Conservation (phyloP, 495 filamentous ascomycete species). For the Penicillium bovifimosum region DNA sequence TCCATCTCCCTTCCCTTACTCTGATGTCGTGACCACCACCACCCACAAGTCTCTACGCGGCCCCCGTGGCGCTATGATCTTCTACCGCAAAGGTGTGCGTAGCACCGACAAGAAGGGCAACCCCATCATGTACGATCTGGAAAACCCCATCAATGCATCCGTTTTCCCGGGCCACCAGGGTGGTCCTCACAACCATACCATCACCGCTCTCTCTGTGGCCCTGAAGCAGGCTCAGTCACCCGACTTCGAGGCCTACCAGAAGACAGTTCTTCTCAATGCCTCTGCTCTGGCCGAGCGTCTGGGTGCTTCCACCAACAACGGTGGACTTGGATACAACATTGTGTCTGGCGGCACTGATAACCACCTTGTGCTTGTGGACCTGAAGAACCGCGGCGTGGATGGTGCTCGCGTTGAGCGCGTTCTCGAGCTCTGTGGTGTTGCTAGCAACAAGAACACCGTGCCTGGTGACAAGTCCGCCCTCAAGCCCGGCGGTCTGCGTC, state of each 20-base stretch:
- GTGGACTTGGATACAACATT: constrained; percentile 80
- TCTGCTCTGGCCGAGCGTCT: constrained; percentile 75
- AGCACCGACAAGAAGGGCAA: constrained; percentile 83
- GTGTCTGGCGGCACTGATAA: constrained; percentile 95
- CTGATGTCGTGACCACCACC: constrained; percentile 96
- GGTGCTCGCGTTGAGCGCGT: constrained; percentile 92
- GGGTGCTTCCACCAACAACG: constrained; percentile 63
- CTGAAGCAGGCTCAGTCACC: constrained; percentile 83
- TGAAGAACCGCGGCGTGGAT: constrained; percentile 85
- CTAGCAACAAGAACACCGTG: constrained; percentile 98
- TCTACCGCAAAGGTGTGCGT: constrained; percentile 88
- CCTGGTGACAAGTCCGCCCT: constrained; percentile 92
- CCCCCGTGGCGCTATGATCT: constrained; percentile 95
- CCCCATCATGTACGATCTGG: constrained; percentile 81
- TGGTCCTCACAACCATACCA: constrained; percentile 98
- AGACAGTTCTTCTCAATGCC: constrained; percentile 80
- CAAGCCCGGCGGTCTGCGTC: constrained; percentile 82
- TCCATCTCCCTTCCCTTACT: constrained; percentile 79
- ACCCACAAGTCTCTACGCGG: constrained; percentile 96
- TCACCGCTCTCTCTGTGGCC: constrained; percentile 89
- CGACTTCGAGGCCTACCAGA: constrained; percentile 88
- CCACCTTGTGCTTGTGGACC: constrained; percentile 90
- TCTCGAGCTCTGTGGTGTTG: constrained; percentile 88
- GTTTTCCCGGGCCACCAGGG: constrained; percentile 99
- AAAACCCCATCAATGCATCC: constrained; percentile 89